Percentiles rank a stretch among this genome's conserved stretches.
These are phyloP conservation scores for Pseudogymnoascus sp. DNA, from an alignment of 2,329 filamentous ascomycete species.

Conservation along the genomic window DNA sequence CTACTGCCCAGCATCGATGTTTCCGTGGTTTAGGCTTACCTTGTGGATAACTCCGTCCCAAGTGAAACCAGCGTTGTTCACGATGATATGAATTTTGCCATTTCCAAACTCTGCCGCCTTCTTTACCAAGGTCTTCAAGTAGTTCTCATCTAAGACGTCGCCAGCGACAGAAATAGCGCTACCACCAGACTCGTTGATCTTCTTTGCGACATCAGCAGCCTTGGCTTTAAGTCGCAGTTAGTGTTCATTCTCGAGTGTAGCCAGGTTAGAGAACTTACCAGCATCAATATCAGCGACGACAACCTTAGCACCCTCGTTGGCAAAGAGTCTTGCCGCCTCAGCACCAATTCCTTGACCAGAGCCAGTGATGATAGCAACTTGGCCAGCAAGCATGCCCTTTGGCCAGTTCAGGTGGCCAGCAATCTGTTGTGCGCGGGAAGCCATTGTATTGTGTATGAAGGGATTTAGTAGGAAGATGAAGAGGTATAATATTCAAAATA, in stretches of 20 bases:
- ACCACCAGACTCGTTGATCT: conserved; percentile 57
- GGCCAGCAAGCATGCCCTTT: conserved; percentile 67
- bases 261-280: conserved; percentile 36
- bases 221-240: conserved; percentile 49
- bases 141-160: conserved; percentile 65
- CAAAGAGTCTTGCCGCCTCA: conserved; percentile 73
- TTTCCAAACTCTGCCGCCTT: conserved; percentile 71
- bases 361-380: conserved; percentile 83
- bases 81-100: conserved; percentile 84
- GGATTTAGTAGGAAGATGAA: neutral
- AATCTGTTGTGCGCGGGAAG: conserved; percentile 60
- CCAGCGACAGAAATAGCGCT: conserved; percentile 69
- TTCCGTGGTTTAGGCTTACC: conserved; percentile 28
- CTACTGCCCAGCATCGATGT: neutral
- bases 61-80: conserved; percentile 88
- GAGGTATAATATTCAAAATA: neutral
- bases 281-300: conserved; percentile 77
- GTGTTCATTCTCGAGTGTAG: conserved; percentile 11
- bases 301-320: conserved; percentile 81
- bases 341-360: conserved; percentile 83
- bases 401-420: conserved; percentile 76
- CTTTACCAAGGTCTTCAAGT: conserved; percentile 65
- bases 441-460: conserved; percentile 23
- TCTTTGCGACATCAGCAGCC: conserved; percentile 57
- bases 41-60: conserved; percentile 93